phyloP scores from a whole-genome alignment of 257 asterid species.

The Penstemon davidsonii region DNA sequence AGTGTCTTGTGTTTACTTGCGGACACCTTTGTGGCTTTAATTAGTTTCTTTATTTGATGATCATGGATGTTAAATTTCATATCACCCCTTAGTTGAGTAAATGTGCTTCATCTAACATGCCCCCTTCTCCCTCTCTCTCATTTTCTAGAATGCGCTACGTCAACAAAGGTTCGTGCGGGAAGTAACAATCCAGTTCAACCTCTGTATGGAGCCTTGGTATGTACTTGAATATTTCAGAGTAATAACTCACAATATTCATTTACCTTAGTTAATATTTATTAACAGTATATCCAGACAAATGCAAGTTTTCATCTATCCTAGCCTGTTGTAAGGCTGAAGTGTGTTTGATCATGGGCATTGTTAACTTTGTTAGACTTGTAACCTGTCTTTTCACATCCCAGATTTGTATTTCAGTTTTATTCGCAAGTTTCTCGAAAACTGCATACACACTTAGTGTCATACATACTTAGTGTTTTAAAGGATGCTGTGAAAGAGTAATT shows the following conservation, averaged over 20 bases:
- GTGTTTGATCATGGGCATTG: slow-evolving; percentile 8
- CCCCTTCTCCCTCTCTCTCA: neutral
- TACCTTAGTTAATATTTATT: neutral
- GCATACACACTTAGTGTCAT: neutral
- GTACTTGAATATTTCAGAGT: slow-evolving; percentile 19
- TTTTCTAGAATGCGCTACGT: slow-evolving; percentile 77
- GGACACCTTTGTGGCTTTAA: neutral
- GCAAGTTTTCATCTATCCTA: neutral
- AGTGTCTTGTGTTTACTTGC: neutral
- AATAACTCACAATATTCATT: neutral
- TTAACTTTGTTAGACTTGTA: slow-evolving; percentile 1
- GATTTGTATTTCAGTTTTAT: slow-evolving; percentile 11
- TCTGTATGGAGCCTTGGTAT: slow-evolving; percentile 99
- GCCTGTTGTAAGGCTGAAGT: slow-evolving; percentile 11
- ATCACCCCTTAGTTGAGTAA: slow-evolving; percentile 15
- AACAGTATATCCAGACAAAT: slow-evolving; percentile 4
- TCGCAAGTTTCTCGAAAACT: slow-evolving; percentile 8
- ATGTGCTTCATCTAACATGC: slow-evolving; percentile 25
- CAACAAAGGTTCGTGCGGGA: slow-evolving; percentile 93
- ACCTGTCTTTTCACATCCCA: slow-evolving; percentile 14
- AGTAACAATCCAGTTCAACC: slow-evolving; percentile 85
- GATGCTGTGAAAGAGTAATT: too few species aligned
- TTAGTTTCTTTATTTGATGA: slow-evolving; percentile 19
- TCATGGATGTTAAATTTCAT: slow-evolving; percentile 21
- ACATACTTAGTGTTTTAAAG: neutral